A percentile compares a stretch with the other conserved stretches of the same genome.
phyloP scores from a whole-genome alignment of 352 stramenopile species.

The Pythium aphanidermatum region DNA sequence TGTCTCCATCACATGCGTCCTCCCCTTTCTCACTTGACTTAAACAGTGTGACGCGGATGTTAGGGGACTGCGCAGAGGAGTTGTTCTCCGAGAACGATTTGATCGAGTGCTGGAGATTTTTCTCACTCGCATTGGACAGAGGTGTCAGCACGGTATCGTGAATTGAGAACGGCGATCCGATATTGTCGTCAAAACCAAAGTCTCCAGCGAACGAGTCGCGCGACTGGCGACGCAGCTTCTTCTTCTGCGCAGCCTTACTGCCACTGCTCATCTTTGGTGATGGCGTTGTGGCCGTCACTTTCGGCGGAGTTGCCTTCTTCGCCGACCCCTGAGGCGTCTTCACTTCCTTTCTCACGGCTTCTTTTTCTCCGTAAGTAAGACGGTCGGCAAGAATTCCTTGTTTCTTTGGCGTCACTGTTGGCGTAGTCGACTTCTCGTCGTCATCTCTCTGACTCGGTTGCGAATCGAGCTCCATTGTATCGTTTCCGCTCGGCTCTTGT shows the following conservation, averaged over 20 bases:
- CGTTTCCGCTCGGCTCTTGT: not conserved
- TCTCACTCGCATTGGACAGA: constrained; percentile 64
- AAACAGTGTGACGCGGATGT: constrained; percentile 57
- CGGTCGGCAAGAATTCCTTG: not conserved
- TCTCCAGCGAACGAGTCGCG: constrained; percentile 30
- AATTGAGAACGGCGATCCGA: constrained; percentile 50
- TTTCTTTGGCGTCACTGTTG: constrained; percentile 1
- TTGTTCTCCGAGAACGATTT: constrained; percentile 46
- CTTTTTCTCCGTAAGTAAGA: not conserved
- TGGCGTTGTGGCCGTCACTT: not conserved
- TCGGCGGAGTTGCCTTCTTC: constrained; percentile 2
- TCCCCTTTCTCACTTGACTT: constrained; percentile 20
- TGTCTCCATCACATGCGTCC: constrained; percentile 22
- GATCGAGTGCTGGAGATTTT: constrained; percentile 49
- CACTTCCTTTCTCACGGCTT: not conserved
- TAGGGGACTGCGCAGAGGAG: constrained; percentile 32
- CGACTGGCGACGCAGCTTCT: constrained; percentile 13
- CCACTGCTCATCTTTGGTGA: constrained; percentile 6
- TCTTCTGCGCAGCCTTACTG: constrained; percentile 18
- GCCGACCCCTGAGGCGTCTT: not conserved
- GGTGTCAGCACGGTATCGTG: constrained; percentile 57
- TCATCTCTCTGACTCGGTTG: constrained; percentile 9
- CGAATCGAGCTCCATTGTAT: constrained; percentile 21
- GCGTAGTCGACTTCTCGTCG: not conserved
- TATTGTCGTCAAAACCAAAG: constrained; percentile 25